These are phyloP conservation scores for Boletus sensibilis DNA, from an alignment of 768 basidiomycete species.

Conservation along the genomic window DNA sequence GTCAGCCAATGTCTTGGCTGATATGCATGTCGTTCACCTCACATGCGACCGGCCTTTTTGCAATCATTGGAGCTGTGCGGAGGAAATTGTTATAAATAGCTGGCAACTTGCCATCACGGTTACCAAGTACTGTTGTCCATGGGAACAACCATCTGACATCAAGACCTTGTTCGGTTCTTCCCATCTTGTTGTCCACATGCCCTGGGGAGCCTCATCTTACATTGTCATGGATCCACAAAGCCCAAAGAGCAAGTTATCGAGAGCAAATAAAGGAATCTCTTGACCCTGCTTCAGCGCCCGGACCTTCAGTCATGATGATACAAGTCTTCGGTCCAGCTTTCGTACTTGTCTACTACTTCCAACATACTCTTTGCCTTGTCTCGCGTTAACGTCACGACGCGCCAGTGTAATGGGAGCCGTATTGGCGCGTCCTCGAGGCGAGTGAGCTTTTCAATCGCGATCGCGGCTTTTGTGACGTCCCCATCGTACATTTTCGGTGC, in stretches of 20 bases:
- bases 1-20: background rate
- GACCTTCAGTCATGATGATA: background rate
- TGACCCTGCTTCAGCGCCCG: background rate
- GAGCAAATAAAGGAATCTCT: background rate
- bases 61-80: background rate
- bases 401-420: slow-evolving; percentile 2
- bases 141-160: background rate
- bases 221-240: background rate
- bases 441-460: background rate
- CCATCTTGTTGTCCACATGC: background rate
- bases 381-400: background rate
- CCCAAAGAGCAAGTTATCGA: background rate
- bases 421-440: slow-evolving; percentile 1
- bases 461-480: background rate
- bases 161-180: background rate
- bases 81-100: background rate
- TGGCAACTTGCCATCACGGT: background rate
- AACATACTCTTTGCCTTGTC: slow-evolving; percentile 2
- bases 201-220: background rate
- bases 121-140: background rate
- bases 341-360: slow-evolving; percentile 1
- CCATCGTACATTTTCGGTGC: background rate
- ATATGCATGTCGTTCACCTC: background rate
- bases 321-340: slow-evolving; percentile 5
- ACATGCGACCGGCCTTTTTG: background rate